Evolutionary conservation across 208 protist species (phyloP).

Genomic region (Naegleria lovaniensis): DNA sequence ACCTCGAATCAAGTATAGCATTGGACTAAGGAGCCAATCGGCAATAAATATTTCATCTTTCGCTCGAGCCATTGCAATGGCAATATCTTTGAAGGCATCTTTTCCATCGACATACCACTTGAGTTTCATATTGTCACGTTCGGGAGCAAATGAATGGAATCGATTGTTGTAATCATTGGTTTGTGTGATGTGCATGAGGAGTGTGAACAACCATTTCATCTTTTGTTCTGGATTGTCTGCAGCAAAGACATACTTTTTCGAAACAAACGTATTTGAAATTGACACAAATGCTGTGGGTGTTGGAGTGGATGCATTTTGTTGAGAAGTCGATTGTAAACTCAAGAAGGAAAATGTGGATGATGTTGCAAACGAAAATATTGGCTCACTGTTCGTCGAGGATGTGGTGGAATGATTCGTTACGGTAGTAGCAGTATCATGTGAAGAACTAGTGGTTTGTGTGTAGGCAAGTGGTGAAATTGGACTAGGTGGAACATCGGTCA

Average conservation of each 20-base stretch:
- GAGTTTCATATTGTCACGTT: background rate
- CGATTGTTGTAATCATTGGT: background rate
- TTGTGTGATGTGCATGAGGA: background rate
- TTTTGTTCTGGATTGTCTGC: background rate
- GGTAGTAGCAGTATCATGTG: too few species aligned
- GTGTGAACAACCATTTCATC: background rate
- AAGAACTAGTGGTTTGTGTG: too few species aligned
- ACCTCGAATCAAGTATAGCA: background rate
- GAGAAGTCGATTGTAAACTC: too few species aligned
- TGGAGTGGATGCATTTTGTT: too few species aligned
- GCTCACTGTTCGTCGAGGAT: too few species aligned
- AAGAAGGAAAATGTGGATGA: too few species aligned
- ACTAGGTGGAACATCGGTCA: too few species aligned
- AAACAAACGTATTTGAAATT: too few species aligned
- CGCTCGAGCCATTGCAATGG: background rate
- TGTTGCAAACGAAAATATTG: too few species aligned
- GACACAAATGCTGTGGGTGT: too few species aligned
- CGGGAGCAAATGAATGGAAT: conserved; percentile 15
- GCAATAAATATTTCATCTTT: conserved; percentile 10
- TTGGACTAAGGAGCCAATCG: background rate
- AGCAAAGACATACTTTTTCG: background rate
- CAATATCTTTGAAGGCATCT: background rate
- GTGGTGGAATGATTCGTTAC: too few species aligned
- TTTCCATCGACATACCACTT: conserved; percentile 20
- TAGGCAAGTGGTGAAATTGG: too few species aligned